phyloP scores from a whole-genome alignment of 2,329 filamentous ascomycete species.

The Aciculosporium take region DNA sequence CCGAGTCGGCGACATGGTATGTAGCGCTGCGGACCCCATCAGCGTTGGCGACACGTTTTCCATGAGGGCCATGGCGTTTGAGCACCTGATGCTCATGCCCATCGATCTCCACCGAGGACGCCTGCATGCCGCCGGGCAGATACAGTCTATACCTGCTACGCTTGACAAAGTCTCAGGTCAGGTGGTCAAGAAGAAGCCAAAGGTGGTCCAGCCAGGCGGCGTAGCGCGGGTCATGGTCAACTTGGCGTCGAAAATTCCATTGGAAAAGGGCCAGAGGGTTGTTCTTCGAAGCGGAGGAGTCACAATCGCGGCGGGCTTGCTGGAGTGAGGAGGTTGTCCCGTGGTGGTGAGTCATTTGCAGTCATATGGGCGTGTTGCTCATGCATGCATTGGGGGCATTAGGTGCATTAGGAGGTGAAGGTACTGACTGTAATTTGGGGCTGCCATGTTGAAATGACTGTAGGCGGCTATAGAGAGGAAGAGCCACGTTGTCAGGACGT shows the following conservation, averaged over 20 bases:
- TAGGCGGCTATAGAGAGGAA: too few relatives aligned
- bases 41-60: conserved; percentile 59
- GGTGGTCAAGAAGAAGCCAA: conserved; percentile 69
- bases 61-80: conserved; percentile 77
- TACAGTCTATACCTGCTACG: conserved; percentile 55
- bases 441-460: too few relatives aligned
- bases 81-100: conserved; percentile 75
- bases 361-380: too few relatives aligned
- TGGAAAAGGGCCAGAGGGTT: conserved; percentile 68
- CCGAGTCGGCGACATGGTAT: conserved; percentile 75
- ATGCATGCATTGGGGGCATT: too few relatives aligned
- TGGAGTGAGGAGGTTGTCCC: conserved; percentile 48
- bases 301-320: conserved; percentile 74
- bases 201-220: conserved; percentile 64
- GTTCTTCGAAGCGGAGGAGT: conserved; percentile 68
- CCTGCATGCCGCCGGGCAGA: conserved; percentile 62
- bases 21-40: conserved; percentile 52
- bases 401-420: too few relatives aligned
- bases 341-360: too few relatives aligned
- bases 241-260: conserved; percentile 56
- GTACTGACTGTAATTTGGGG: too few relatives aligned
- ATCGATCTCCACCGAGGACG: conserved; percentile 81
- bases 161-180: conserved; percentile 68
- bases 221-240: conserved; percentile 68
- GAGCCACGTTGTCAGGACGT: too few relatives aligned